Percentiles rank a stretch among this genome's conserved stretches.
Evolutionary conservation across 306 rosid genomes (phyloP).

Genomic region (Senna tora): DNA sequence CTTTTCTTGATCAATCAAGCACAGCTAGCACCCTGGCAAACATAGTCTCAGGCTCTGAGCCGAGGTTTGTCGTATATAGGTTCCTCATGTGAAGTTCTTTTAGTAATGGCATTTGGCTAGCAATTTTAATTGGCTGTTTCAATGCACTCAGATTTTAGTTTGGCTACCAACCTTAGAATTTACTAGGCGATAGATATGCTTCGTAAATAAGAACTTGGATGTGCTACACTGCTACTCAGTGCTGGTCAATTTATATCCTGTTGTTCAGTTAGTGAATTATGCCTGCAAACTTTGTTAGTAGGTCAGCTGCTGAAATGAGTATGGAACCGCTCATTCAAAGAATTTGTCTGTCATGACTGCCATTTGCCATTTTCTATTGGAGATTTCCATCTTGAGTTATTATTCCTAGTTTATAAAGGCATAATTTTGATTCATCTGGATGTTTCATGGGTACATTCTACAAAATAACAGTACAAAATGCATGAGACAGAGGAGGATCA

Average conservation of each 20-base stretch:
- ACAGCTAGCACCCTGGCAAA: not conserved
- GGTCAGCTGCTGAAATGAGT: not conserved
- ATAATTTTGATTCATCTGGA: not conserved
- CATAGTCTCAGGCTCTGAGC: conserved; percentile 16
- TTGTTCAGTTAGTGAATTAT: not conserved
- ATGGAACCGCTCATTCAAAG: conserved; percentile 2
- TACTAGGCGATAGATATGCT: not conserved
- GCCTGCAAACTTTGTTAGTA: conserved; percentile 22
- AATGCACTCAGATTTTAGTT: conserved; percentile 6
- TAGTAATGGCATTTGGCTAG: conserved; percentile 24
- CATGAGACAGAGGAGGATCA: not conserved
- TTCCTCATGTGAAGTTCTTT: conserved; percentile 9
- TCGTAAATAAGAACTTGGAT: not conserved
- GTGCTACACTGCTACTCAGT: not conserved
- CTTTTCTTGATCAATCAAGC: conserved; percentile 21
- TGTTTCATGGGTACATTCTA: not conserved
- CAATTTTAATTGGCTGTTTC: not conserved
- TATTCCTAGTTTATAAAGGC: not conserved
- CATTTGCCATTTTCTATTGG: conserved; percentile 3
- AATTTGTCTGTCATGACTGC: conserved; percentile 1
- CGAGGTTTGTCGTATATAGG: conserved; percentile 32
- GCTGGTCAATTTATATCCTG: not conserved
- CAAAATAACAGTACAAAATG: not conserved
- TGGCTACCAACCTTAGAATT: conserved; percentile 9
- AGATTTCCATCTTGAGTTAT: not conserved